Evolutionary conservation across 345 rosid species (phyloP), one percentile per base, ranked within the genome.

Genomic region (Salix caprea): DNA sequence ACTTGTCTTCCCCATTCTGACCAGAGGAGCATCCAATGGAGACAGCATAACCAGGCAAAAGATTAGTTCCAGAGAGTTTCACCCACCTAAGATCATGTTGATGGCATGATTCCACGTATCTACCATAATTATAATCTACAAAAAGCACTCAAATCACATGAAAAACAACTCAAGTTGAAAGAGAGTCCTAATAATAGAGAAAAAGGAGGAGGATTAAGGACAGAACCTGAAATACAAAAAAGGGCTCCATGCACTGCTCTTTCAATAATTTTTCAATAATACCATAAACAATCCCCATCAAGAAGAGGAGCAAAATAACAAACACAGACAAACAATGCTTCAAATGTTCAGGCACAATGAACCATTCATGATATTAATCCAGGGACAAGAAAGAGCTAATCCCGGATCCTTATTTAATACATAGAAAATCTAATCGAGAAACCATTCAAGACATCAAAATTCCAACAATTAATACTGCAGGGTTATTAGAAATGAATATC

Each of bases 221-320:
- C 44, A 78, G 77, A 78, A 96, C 99, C 36, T 34, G 99, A 88
- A 96, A 96, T 60, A 96, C 99, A 78, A 96, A 96, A 83, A 96
- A 94, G 14, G 99, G 99, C 78, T 92, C 99, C 93, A 87, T 92
- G 87, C 97, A 91, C 77, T 96, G 92, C 85, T 96, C 99, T 84
- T 94, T 96, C 97, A 96, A 89, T 82, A 96, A 87, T 81, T 94
- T 94, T n/a, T n/a, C n/a, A n/a, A 87, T 81, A 88, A 23, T 18
- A 83, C 5, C 44, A 70, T 73, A 73, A 87, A 68, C 68, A 68
- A 78, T n/a, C 65, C 36, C 69, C 11, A 28, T 70, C 42, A 76
- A 71, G 61, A 2, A 42, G 5, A 6, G 12, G 26, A n/a, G 21
- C 7, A 24, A 50, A 72, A 70, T 40, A 40, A 40, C 36, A 8